Conservation (phyloP, 805 yeast species). For the Candida ulmi region DNA sequence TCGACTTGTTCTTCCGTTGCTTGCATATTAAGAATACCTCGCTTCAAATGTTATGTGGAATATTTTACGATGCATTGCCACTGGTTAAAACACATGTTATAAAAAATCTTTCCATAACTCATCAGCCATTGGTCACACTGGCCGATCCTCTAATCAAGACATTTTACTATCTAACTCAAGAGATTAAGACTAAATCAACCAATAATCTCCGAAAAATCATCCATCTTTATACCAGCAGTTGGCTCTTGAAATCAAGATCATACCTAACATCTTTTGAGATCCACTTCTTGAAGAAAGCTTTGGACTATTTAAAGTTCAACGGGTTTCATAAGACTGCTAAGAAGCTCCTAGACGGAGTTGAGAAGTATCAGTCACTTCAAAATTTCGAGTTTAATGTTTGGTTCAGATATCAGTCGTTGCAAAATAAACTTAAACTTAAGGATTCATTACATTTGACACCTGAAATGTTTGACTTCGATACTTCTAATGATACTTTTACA, state of each 20-base stretch:
- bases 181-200: slow-evolving; percentile 26
- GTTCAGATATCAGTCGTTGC: slow-evolving; percentile 8
- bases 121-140: slow-evolving; percentile 1
- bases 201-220: slow-evolving; percentile 26
- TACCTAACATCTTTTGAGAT: slow-evolving; percentile 12
- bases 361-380: slow-evolving; percentile 8
- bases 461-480: slow-evolving; percentile 1
- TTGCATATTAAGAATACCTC: slow-evolving; percentile 14
- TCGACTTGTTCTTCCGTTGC: slow-evolving; percentile 4
- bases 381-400: slow-evolving; percentile 9
- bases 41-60: slow-evolving; percentile 20
- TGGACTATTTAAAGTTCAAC: slow-evolving; percentile 16
- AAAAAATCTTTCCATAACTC: background rate
- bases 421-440: slow-evolving; percentile 11
- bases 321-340: slow-evolving; percentile 12
- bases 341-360: slow-evolving; percentile 6
- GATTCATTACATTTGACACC: slow-evolving; percentile 3
- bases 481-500: slow-evolving; percentile 1
- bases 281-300: slow-evolving; percentile 12
- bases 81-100: slow-evolving; percentile 7
- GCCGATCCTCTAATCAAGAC: slow-evolving; percentile 28
- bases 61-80: slow-evolving; percentile 11
- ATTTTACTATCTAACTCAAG: slow-evolving; percentile 28
- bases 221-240: slow-evolving; percentile 24
- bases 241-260: slow-evolving; percentile 21